A percentile compares a stretch with the other conserved stretches of the same genome.
These are phyloP conservation scores for Moesziomyces antarcticus DNA, from an alignment of 1,284 basidiomycete species.

Conservation along the genomic window DNA sequence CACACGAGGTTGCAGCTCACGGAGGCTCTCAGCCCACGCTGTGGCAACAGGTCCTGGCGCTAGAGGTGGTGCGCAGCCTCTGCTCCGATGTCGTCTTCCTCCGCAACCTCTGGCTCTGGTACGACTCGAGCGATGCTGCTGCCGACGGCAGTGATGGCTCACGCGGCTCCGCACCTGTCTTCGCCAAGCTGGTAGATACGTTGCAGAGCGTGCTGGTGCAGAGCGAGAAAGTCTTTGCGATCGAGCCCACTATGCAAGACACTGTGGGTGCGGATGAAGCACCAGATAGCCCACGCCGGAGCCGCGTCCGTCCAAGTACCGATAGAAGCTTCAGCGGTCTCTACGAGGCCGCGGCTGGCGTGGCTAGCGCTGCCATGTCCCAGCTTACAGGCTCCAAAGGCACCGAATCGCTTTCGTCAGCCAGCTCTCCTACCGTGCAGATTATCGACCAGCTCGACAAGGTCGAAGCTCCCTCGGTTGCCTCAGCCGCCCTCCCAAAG, in stretches of 20 bases:
- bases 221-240: conserved; percentile 33
- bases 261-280: conserved; percentile 3
- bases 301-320: conserved; percentile 28
- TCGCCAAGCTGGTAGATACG: conserved; percentile 54
- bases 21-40: conserved; percentile 32
- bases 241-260: conserved; percentile 35
- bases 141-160: conserved; percentile 4
- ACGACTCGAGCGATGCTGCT: conserved; percentile 27
- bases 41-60: conserved; percentile 64
- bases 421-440: conserved; percentile 58
- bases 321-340: conserved; percentile 54
- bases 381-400: conserved; percentile 34
- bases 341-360: conserved; percentile 61
- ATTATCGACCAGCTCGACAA: conserved; percentile 70
- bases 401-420: conserved; percentile 36
- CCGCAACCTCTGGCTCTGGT: conserved; percentile 62
- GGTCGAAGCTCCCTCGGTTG: conserved; percentile 88
- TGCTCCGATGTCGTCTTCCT: conserved; percentile 60
- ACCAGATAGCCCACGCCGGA: conserved; percentile 29
- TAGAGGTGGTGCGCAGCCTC: conserved; percentile 61
- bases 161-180: conserved; percentile 39
- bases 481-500: conserved; percentile 72
- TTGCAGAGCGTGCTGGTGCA: conserved; percentile 39
- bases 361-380: conserved; percentile 55
- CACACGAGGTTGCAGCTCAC: conserved; percentile 31